phyloP scores from a whole-genome alignment of 176 grass and related monocot genomes.

The Thinopyrum elongatum region DNA sequence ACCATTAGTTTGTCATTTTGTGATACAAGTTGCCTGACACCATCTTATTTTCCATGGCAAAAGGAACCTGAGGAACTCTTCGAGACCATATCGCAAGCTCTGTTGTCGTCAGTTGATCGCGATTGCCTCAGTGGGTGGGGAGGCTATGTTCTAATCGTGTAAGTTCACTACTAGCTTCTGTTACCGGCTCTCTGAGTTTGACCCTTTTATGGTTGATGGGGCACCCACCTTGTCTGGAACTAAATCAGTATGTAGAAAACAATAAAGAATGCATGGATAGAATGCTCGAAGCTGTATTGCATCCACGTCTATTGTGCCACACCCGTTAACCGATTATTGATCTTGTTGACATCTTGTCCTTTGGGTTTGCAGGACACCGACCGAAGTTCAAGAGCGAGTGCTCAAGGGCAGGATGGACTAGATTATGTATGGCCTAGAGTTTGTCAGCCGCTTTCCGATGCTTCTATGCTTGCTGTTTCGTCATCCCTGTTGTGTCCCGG shows the following conservation, averaged over 20 bases:
- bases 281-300: neutral
- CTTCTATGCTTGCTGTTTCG: slow-evolving; percentile 12
- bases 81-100: slow-evolving; percentile 94
- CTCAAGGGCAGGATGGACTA: slow-evolving; percentile 97
- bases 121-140: slow-evolving; percentile 97
- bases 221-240: neutral
- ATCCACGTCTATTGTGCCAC: neutral
- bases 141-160: slow-evolving; percentile 90
- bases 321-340: neutral
- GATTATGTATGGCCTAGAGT: neutral
- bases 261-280: neutral
- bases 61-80: slow-evolving; percentile 97
- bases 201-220: neutral
- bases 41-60: slow-evolving; percentile 19
- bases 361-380: slow-evolving; percentile 66
- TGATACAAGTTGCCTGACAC: neutral
- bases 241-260: neutral
- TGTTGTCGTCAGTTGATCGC: slow-evolving; percentile 80
- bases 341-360: slow-evolving; percentile 7
- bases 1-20: neutral
- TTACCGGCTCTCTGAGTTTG: neutral
- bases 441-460: slow-evolving; percentile 7
- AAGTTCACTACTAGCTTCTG: slow-evolving; percentile 34
- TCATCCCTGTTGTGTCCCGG: neutral
- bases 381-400: slow-evolving; percentile 76